Conservation (phyloP, 371 early-diverging fungal species). For the Actinomortierella ambigua region DNA sequence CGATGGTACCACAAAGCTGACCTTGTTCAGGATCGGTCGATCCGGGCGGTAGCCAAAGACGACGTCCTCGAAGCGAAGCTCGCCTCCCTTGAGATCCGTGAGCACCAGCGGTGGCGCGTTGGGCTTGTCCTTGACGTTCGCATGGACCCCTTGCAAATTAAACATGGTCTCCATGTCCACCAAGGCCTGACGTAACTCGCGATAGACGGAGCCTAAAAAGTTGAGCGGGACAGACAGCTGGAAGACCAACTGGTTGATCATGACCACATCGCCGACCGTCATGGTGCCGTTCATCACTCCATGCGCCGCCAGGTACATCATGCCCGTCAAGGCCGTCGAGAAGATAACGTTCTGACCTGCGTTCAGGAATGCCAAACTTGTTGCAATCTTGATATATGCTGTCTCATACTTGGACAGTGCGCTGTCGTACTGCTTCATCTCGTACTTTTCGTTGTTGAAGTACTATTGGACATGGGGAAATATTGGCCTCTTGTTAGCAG, state of each 20-base stretch:
- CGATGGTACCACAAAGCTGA: slow-evolving; percentile 84
- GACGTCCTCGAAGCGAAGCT: slow-evolving; percentile 86
- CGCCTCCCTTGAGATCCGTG: slow-evolving; percentile 51
- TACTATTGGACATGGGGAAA: slow-evolving; percentile 58
- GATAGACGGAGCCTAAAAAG: slow-evolving; percentile 96
- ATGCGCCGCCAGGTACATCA: slow-evolving; percentile 93
- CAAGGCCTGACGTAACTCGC: slow-evolving; percentile 91
- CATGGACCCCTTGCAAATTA: slow-evolving; percentile 70
- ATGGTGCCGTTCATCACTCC: slow-evolving; percentile 79
- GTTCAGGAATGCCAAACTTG: slow-evolving; percentile 88
- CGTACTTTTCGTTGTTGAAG: slow-evolving; percentile 90
- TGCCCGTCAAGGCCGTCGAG: slow-evolving; percentile 81
- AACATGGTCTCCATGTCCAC: slow-evolving; percentile 97
- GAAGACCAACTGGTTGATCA: slow-evolving; percentile 96
- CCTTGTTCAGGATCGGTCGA: slow-evolving; percentile 74
- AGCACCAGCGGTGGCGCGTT: slow-evolving; percentile 57
- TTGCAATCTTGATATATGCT: slow-evolving; percentile 88
- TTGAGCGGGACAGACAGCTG: slow-evolving; percentile 93
- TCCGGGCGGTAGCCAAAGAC: slow-evolving; percentile 84
- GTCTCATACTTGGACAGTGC: slow-evolving; percentile 87
- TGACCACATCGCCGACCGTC: slow-evolving; percentile 96
- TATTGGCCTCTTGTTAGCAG: too few species aligned
- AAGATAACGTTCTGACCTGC: slow-evolving; percentile 95
- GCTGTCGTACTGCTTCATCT: slow-evolving; percentile 83
- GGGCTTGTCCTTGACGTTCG: slow-evolving; percentile 58